Percentiles rank a stretch among this genome's conserved stretches.
These are phyloP conservation scores for Fusarium odoratissimum DNA, from an alignment of 2,329 filamentous ascomycete genomes.

Conservation along the genomic window DNA sequence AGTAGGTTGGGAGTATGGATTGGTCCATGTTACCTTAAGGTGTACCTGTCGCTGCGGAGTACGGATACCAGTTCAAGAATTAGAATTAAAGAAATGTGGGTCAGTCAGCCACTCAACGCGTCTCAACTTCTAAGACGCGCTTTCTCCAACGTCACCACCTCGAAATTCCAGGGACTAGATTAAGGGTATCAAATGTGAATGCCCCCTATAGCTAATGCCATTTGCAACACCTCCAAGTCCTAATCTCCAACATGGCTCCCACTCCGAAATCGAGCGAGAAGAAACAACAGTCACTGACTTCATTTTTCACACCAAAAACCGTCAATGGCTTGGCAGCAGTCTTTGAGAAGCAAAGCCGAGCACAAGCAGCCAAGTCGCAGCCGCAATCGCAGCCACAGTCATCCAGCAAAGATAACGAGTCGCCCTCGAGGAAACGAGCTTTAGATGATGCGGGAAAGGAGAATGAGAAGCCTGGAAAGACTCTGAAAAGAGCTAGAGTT, in stretches of 20 bases:
- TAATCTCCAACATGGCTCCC: slow-evolving; percentile 48
- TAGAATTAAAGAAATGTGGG: slow-evolving; percentile 22
- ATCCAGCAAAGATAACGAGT: slow-evolving; percentile 44
- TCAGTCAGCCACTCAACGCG: slow-evolving; percentile 46
- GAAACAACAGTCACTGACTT: slow-evolving; percentile 86
- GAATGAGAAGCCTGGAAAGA: slow-evolving; percentile 54
- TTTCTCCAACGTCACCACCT: slow-evolving; percentile 40
- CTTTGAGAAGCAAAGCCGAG: slow-evolving; percentile 49
- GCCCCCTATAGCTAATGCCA: slow-evolving; percentile 8
- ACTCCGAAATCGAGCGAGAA: slow-evolving; percentile 60
- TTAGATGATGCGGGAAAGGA: slow-evolving; percentile 59
- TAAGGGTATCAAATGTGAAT: slow-evolving; percentile 15
- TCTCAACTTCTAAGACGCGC: slow-evolving; percentile 38
- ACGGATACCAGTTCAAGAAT: not conserved
- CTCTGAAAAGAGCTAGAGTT: slow-evolving; percentile 59
- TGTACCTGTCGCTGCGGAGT: not conserved
- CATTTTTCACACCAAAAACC: slow-evolving; percentile 79
- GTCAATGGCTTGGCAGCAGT: slow-evolving; percentile 58
- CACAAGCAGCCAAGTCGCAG: slow-evolving; percentile 42
- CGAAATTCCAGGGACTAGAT: slow-evolving; percentile 3
- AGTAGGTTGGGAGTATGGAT: not conserved
- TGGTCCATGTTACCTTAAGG: not conserved
- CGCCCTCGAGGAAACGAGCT: slow-evolving; percentile 61
- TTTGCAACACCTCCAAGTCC: not conserved
- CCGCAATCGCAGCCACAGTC: slow-evolving; percentile 47